A percentile compares a stretch with the other conserved stretches of the same genome.
Conservation (phyloP, 306 rosid species). For the Herpetospermum pedunculosum region DNA sequence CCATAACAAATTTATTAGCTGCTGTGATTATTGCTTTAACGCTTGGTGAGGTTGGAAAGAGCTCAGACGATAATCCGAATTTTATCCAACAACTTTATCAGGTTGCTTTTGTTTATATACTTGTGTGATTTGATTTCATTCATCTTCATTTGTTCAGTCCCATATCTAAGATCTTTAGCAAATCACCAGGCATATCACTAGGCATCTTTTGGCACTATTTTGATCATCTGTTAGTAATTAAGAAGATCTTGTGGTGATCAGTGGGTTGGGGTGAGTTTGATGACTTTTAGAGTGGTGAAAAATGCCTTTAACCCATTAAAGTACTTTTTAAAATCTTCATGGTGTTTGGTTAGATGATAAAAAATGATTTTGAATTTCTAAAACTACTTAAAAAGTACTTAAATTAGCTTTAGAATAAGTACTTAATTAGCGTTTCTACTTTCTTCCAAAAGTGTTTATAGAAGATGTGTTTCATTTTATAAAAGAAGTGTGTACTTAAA, state of each 20-base stretch:
- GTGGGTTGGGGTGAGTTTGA: background rate
- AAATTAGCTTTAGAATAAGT: background rate
- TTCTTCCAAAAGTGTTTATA: background rate
- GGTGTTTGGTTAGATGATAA: too few species aligned
- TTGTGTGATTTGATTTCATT: background rate
- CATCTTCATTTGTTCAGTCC: background rate
- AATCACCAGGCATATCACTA: background rate
- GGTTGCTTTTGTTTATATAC: constrained; percentile 21
- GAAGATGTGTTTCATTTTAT: too few species aligned
- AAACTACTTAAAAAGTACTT: too few species aligned
- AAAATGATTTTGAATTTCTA: too few species aligned
- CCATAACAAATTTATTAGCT: constrained; percentile 70
- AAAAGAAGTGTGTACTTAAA: too few species aligned
- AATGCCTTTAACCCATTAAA: too few species aligned
- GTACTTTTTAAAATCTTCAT: too few species aligned
- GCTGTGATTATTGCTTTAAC: constrained; percentile 79
- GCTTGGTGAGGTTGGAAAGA: constrained; percentile 59
- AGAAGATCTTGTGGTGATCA: background rate
- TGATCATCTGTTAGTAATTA: background rate
- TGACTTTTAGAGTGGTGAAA: background rate
- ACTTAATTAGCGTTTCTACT: background rate
- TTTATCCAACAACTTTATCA: constrained; percentile 62
- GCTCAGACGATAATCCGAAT: constrained; percentile 38
- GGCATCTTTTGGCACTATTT: background rate
- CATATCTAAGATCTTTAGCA: background rate